Evolutionary conservation across 1,284 basidiomycete genomes (phyloP).

Genomic region (Sporisorium graminicola): DNA sequence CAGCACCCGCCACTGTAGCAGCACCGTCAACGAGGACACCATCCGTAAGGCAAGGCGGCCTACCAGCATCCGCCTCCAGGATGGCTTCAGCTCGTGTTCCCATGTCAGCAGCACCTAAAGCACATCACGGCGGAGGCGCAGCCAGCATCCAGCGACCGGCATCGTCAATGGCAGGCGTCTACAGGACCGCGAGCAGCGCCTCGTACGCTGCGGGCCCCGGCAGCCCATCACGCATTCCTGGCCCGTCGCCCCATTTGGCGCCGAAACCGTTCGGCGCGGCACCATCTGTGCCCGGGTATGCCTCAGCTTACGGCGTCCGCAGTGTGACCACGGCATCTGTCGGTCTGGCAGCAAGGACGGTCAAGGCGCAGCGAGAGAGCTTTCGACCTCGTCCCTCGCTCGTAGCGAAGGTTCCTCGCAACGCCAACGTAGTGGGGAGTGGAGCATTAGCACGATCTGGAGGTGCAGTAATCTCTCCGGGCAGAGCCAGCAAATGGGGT

Average conservation of each 20-base stretch:
- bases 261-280: constrained; percentile 25
- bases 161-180: constrained; percentile 35
- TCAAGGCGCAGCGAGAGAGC: constrained; percentile 43
- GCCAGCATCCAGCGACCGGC: constrained; percentile 29
- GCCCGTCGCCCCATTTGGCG: constrained; percentile 18
- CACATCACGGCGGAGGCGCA: constrained; percentile 15
- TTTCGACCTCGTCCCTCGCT: constrained; percentile 50
- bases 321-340: constrained; percentile 30
- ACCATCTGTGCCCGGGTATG: constrained; percentile 14
- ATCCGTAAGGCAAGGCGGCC: constrained; percentile 16
- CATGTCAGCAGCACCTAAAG: constrained; percentile 30
- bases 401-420: constrained; percentile 39
- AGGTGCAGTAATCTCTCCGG: constrained; percentile 26
- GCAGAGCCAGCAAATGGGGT: constrained; percentile 52
- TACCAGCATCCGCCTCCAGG: constrained; percentile 28
- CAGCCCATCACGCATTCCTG: constrained; percentile 49
- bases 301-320: constrained; percentile 25
- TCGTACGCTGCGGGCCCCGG: constrained; percentile 31
- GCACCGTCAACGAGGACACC: constrained; percentile 22
- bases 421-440: constrained; percentile 29
- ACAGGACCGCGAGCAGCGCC: constrained; percentile 32
- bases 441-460: constrained; percentile 2
- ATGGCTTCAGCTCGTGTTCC: constrained; percentile 37
- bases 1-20: constrained; percentile 32
- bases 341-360: constrained; percentile 15